Percentiles rank a stretch among this genome's conserved stretches.
Conservation (phyloP, 2,329 filamentous ascomycete species). For the Monosporascus cannonballus region DNA sequence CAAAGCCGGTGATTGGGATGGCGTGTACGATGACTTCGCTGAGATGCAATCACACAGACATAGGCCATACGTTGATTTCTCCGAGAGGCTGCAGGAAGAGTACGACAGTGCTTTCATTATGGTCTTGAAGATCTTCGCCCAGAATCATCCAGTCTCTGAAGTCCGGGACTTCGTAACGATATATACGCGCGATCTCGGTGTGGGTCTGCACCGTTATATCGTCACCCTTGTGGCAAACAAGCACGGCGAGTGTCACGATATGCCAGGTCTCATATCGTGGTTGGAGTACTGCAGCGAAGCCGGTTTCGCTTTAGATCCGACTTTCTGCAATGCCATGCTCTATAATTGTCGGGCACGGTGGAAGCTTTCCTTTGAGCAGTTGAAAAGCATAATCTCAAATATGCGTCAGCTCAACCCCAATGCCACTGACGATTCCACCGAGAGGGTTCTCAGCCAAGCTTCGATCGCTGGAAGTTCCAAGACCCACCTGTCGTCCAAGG, state of each 20-base stretch:
- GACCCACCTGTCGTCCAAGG: neutral
- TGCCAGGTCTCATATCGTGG: constrained; percentile 33
- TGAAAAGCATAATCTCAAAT: constrained; percentile 28
- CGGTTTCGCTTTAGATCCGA: constrained; percentile 30
- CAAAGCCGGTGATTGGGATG: constrained; percentile 34
- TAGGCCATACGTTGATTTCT: neutral
- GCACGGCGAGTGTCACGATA: constrained; percentile 34
- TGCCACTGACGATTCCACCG: constrained; percentile 32
- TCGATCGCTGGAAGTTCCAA: constrained; percentile 11
- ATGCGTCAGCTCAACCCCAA: constrained; percentile 26
- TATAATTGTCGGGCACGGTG: constrained; percentile 30
- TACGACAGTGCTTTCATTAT: constrained; percentile 30
- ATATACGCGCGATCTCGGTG: constrained; percentile 29
- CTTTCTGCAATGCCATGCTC: constrained; percentile 35
- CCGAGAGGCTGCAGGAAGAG: constrained; percentile 2
- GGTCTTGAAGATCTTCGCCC: constrained; percentile 32
- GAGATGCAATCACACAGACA: constrained; percentile 12
- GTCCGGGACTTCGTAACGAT: constrained; percentile 32
- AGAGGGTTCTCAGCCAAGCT: constrained; percentile 30
- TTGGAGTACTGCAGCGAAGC: constrained; percentile 30
- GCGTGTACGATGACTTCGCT: constrained; percentile 28
- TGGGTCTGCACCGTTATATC: constrained; percentile 29
- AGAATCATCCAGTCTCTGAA: constrained; percentile 33
- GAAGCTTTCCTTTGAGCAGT: constrained; percentile 29
- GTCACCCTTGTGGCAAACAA: constrained; percentile 38